Evolutionary conservation across 1,284 basidiomycete species (phyloP).

Genomic region (Heterobasidion irregulare): DNA sequence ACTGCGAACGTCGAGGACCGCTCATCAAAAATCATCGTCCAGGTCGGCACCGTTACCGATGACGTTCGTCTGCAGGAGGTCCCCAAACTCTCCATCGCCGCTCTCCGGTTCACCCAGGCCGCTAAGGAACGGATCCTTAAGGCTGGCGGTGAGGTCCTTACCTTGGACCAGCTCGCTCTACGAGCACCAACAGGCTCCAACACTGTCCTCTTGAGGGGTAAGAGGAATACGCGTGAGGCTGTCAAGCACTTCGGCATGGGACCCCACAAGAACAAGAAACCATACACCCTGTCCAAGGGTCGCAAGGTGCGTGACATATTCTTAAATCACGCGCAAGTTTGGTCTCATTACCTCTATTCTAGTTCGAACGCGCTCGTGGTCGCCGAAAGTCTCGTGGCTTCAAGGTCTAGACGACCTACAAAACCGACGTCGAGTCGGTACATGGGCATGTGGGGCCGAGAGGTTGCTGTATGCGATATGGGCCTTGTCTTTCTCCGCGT

Average conservation of each 20-base stretch:
- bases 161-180: slow-evolving; percentile 94
- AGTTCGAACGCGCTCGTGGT: slow-evolving; percentile 88
- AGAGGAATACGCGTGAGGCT: slow-evolving; percentile 90
- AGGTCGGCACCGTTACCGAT: slow-evolving; percentile 92
- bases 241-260: slow-evolving; percentile 97
- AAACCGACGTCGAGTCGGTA: slow-evolving; percentile 19
- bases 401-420: slow-evolving; percentile 60
- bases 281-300: slow-evolving; percentile 90
- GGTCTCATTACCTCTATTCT: slow-evolving; percentile 10
- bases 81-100: slow-evolving; percentile 92
- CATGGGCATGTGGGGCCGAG: slow-evolving; percentile 16
- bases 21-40: slow-evolving; percentile 81
- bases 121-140: slow-evolving; percentile 94
- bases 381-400: slow-evolving; percentile 89
- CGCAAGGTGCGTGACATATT: slow-evolving; percentile 65
- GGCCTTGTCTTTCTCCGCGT: slow-evolving; percentile 3
- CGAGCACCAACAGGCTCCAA: slow-evolving; percentile 93
- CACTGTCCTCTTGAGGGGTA: slow-evolving; percentile 89
- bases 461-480: slow-evolving; percentile 14
- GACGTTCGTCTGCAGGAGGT: slow-evolving; percentile 85
- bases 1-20: slow-evolving; percentile 64
- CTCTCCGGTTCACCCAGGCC: slow-evolving; percentile 89
- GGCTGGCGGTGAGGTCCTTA: slow-evolving; percentile 91
- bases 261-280: slow-evolving; percentile 91
- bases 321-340: neutral